Percentiles rank a stretch among this genome's conserved stretches.
Evolutionary conservation across 164 flowering plant genomes (phyloP).

Genomic region (Protea cynaroides): DNA sequence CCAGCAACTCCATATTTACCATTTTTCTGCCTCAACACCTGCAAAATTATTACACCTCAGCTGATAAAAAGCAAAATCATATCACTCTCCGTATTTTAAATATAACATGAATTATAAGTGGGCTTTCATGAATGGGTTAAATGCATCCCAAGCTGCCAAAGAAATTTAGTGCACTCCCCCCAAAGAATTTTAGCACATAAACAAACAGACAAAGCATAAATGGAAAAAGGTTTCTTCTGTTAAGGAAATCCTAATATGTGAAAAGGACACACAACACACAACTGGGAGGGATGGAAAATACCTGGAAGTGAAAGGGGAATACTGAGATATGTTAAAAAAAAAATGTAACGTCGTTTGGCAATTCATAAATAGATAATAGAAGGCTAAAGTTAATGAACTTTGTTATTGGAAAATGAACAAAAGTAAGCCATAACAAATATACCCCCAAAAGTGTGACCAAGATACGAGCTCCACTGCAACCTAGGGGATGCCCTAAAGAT

Average conservation of each 20-base stretch:
- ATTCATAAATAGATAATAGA: not conserved
- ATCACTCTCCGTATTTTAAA: not conserved
- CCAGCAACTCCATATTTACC: constrained; percentile 70
- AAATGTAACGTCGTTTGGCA: too few species aligned
- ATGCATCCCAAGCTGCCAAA: not conserved
- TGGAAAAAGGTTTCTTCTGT: too few species aligned
- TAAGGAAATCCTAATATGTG: too few species aligned
- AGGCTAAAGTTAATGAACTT: not conserved
- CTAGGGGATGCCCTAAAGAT: constrained; percentile 92
- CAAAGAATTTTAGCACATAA: too few species aligned
- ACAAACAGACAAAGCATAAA: too few species aligned
- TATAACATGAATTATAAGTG: not conserved
- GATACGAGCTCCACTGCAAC: constrained; percentile 97
- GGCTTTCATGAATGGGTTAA: not conserved
- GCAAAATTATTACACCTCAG: constrained; percentile 11
- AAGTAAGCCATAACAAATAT: constrained; percentile 6
- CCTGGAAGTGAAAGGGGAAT: not conserved
- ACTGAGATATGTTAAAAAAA: not conserved
- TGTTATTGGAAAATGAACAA: not conserved
- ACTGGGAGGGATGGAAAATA: not conserved
- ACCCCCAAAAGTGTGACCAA: constrained; percentile 87
- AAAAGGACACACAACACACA: too few species aligned
- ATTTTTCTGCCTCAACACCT: constrained; percentile 64
- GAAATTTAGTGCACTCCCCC: not conserved
- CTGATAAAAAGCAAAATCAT: not conserved